Evolutionary conservation across 2,329 filamentous ascomycete species (phyloP), one percentile per base, ranked within the genome.

Genomic region (Colletotrichum falcatum): DNA sequence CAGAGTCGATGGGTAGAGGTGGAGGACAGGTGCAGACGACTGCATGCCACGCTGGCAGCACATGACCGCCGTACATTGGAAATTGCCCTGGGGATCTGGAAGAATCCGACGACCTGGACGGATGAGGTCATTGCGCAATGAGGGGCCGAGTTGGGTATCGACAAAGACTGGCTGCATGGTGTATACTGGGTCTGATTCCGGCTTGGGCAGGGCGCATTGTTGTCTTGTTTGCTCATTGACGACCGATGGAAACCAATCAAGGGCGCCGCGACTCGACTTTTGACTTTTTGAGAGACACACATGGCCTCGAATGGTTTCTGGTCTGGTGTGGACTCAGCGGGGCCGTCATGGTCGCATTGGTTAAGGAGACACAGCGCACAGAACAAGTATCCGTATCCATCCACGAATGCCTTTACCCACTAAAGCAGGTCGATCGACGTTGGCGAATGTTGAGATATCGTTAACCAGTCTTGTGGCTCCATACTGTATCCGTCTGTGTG

Each of bases 41-140:
- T 73, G 71, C 71, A 73, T 72, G 72, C 69, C 72, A 73, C 72
- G 72, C 70, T 73, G 72, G 72, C 72, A 73, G 65, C 66, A 70
- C 66, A 61, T 67, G 37, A 56, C 44, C 39, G 58, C 23, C 39
- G 58, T 54, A 67, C 58, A 54, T 58, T 23, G 26, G 20, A 70
- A 59, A 46, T 46, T 7, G 46, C 30, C 64, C 64, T 67, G 26
- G 46, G 46, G 35, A 39, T 18, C 46, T 70, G 64, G 64, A 23
- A 70, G 12, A 51, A 70, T 65, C 71, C 71, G 71, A 73, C 53
- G 61, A 64, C 30, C 48, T 67, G 71, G 64, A 48, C 30, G 48
- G 54, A 72, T 73, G 71, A 73, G 69, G 69, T 73, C 71, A 73
- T 73, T 61, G 54, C 46, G 28, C 55, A 53, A 61, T 30, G 35